A percentile compares a stretch with the other conserved stretches of the same genome.
Evolutionary conservation across 441 rosid genomes (phyloP).

Genomic region (Adansonia madagascariensis): DNA sequence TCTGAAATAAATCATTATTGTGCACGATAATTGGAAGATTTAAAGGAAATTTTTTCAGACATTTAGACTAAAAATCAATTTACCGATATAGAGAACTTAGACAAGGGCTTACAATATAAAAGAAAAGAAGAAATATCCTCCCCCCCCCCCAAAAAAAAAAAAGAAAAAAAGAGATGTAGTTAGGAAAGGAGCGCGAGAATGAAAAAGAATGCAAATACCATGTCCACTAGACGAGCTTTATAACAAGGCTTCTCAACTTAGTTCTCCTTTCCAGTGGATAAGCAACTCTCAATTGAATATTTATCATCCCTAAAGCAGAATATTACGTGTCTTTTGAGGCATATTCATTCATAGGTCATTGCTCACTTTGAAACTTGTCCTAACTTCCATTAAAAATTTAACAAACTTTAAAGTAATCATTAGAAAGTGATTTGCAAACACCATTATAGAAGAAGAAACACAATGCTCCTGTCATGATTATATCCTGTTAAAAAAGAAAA

Average conservation of each 20-base stretch:
- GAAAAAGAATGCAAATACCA: background rate
- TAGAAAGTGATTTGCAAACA: background rate
- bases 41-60: background rate
- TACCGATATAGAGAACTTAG: background rate
- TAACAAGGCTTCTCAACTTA: slow-evolving; percentile 11
- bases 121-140: background rate
- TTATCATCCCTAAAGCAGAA: slow-evolving; percentile 1
- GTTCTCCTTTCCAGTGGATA: background rate
- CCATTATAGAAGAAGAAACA: background rate
- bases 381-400: background rate
- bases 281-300: slow-evolving; percentile 21
- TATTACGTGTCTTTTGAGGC: background rate
- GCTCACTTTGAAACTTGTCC: background rate
- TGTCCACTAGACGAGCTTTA: background rate
- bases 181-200: background rate
- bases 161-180: background rate
- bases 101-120: background rate
- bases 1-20: background rate
- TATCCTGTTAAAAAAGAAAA: background rate
- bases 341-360: background rate
- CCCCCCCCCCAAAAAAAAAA: too few relatives aligned
- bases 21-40: background rate
- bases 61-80: background rate
- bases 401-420: background rate
- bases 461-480: background rate